Conservation (phyloP, 1,284 basidiomycete genomes). For the Moesziomyces aphidis region DNA sequence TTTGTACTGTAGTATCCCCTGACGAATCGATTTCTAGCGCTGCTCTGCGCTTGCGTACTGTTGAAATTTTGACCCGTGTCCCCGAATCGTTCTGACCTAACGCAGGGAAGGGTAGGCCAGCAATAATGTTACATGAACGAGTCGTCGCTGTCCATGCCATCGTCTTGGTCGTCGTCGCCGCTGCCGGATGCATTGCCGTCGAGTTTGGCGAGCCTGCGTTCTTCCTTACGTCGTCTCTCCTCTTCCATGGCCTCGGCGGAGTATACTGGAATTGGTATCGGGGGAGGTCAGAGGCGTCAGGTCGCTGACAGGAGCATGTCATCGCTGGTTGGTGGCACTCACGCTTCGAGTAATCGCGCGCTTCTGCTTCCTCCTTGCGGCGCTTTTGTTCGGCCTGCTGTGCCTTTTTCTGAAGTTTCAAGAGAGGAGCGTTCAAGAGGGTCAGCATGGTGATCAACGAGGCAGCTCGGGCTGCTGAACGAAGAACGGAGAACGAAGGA, state of each 20-base stretch:
- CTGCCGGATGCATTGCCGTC: conserved; percentile 18
- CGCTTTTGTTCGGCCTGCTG: conserved; percentile 49
- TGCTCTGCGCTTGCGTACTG: no score
- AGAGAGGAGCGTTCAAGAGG: neutral
- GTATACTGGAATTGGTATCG: conserved; percentile 40
- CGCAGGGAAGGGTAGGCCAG: neutral
- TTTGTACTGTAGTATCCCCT: conserved; percentile 36
- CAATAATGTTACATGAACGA: conserved; percentile 55
- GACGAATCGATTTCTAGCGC: conserved; percentile 6
- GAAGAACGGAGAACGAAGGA: neutral
- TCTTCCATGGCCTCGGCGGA: conserved; percentile 61
- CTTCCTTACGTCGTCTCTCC: conserved; percentile 42
- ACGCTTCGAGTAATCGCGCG: conserved; percentile 68
- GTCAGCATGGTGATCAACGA: no score
- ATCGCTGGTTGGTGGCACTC: conserved; percentile 28
- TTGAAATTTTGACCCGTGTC: neutral
- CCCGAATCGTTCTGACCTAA: neutral
- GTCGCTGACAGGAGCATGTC: neutral
- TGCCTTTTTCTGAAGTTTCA: conserved; percentile 35
- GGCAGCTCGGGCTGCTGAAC: neutral
- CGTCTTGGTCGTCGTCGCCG: conserved; percentile 41
- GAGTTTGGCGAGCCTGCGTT: conserved; percentile 41
- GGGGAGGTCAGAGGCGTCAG: neutral
- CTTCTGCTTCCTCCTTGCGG: conserved; percentile 73
- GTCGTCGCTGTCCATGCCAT: conserved; percentile 56